These are phyloP conservation scores for Pezicula carpinea DNA, from an alignment of 2,329 filamentous ascomycete genomes.

Conservation along the genomic window DNA sequence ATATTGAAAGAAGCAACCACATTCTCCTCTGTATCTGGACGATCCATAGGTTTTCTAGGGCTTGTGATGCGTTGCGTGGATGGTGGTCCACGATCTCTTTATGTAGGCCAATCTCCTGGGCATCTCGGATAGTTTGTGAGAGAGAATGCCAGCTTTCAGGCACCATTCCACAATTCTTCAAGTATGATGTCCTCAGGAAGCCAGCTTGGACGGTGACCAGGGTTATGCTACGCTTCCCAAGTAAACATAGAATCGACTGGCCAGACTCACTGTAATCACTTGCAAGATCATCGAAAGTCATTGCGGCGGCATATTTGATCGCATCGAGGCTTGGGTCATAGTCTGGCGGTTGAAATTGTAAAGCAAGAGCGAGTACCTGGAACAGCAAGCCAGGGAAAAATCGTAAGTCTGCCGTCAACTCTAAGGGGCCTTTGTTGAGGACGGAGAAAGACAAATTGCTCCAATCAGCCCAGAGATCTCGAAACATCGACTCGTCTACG, in stretches of 20 bases:
- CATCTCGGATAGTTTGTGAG: conserved; percentile 53
- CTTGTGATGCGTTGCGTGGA: conserved; percentile 33
- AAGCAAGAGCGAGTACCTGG: conserved; percentile 49
- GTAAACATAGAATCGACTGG: conserved; percentile 44
- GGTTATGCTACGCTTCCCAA: conserved; percentile 54
- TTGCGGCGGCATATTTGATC: conserved; percentile 53
- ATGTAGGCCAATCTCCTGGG: conserved; percentile 57
- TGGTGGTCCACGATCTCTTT: conserved; percentile 47
- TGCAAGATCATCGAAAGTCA: conserved; percentile 57
- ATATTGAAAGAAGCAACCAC: conserved; percentile 50
- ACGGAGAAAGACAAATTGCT: conserved; percentile 47
- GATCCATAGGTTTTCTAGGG: conserved; percentile 53
- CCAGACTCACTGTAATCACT: conserved; percentile 57
- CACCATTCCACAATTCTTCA: conserved; percentile 55
- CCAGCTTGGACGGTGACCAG: conserved; percentile 53
- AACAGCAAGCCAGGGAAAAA: conserved; percentile 58
- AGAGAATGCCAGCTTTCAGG: conserved; percentile 45
- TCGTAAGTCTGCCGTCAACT: conserved; percentile 45
- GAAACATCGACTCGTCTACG: conserved; percentile 49
- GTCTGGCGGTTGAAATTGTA: conserved; percentile 47
- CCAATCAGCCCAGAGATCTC: conserved; percentile 49
- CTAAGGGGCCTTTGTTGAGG: conserved; percentile 45
- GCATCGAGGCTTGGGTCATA: conserved; percentile 46
- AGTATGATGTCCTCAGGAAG: conserved; percentile 50
- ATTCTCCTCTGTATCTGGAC: conserved; percentile 50